Percentiles rank a stretch among this genome's conserved stretches.
These are phyloP conservation scores for Penicillium sp. DNA, from an alignment of 2,329 filamentous ascomycete species.

Conservation along the genomic window DNA sequence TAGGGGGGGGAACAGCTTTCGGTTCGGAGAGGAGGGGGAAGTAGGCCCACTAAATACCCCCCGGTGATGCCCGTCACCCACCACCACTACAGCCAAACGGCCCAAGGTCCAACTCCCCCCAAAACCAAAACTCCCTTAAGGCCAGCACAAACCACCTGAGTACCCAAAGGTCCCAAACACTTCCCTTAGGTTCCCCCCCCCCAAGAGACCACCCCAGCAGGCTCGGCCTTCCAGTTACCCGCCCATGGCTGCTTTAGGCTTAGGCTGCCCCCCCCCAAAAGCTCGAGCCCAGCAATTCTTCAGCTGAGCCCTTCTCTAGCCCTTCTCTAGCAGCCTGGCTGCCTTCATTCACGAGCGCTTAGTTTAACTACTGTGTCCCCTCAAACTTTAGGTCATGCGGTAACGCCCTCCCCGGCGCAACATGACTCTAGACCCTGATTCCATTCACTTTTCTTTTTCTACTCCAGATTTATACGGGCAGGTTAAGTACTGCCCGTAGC, in stretches of 20 bases:
- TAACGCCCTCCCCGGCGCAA: neutral
- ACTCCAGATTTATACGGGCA: neutral
- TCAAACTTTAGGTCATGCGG: conserved; percentile 10
- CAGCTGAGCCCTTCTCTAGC: neutral
- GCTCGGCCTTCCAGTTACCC: conserved; percentile 11
- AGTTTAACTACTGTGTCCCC: neutral
- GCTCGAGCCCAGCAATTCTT: conserved; percentile 1
- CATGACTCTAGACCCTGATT: neutral
- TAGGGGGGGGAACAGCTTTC: conserved; percentile 14
- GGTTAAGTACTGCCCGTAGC: neutral
- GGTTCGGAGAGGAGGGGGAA: conserved; percentile 23
- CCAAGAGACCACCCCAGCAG: conserved; percentile 15
- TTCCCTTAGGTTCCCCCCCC: no score
- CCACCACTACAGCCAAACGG: neutral
- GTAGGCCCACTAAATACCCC: conserved; percentile 32
- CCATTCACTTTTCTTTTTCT: neutral
- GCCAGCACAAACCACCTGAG: neutral
- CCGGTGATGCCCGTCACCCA: neutral
- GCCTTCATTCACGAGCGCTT: conserved; percentile 1
- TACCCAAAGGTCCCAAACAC: neutral
- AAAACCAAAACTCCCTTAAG: neutral
- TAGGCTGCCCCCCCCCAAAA: conserved; percentile 19
- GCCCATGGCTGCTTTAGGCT: conserved; percentile 34
- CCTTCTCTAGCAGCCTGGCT: no score
- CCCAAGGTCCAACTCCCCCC: no score